Evolutionary conservation across 495 filamentous ascomycete genomes (phyloP), one percentile per base, ranked within the genome.

Genomic region (Aspergillus wentii): DNA sequence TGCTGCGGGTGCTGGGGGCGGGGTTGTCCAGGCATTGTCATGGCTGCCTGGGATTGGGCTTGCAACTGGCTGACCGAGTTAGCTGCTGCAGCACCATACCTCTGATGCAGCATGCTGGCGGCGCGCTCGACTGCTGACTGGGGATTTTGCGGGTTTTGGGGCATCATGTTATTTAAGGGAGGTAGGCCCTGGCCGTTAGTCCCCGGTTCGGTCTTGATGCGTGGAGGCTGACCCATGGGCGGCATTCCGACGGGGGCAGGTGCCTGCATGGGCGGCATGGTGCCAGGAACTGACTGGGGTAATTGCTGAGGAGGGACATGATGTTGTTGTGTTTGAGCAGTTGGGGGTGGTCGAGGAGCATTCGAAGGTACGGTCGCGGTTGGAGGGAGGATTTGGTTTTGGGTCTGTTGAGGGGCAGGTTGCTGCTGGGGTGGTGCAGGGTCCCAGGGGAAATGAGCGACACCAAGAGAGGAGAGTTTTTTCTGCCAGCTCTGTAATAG

Each of bases 401-500:
- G 51, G 16, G 5, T 44, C 29, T 66, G 66, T 23, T 74, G 75
- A 32, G 64, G 73, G 36, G 43, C 27, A 27, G 65, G 57, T 5
- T 9, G 10, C 11, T 9, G 10, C 43, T 68, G 69, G 10, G 61
- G 68, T 35, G 75, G 77, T 35, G 76, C 51, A 40, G 92, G 92
- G 53, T 97, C 94, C 94, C 94, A 99, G 16, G 94, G 94, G 63
- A 96, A 97, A 26, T 78, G 69, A 35, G 90, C 94, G 44, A 95
- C 77, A 31, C 82, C 75, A 32, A 88, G 75, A 48, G 79, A 77
- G 0, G 91, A 83, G 15, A 97, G 78, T 64, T 89, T 94, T 40
- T 76, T 71, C 64, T 96, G 91, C 94, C 94, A 99, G 64, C 74
- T 84, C 92, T 98, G 54, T 44, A 33, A 41, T 52, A 39, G 53